Conservation (phyloP, 345 rosid species). For the Hibiscus trionum region DNA sequence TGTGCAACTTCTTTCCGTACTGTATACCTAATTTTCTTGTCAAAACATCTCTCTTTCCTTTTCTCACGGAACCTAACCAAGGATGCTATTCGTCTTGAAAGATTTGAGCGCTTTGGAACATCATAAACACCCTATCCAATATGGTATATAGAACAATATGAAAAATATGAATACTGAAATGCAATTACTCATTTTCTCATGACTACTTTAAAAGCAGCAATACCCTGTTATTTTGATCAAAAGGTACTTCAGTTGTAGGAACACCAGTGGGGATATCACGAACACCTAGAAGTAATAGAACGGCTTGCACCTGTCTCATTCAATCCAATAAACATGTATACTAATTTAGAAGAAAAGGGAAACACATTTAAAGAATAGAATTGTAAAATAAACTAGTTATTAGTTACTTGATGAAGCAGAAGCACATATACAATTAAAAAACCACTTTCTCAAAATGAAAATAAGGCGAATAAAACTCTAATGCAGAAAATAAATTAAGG, state of each 20-base stretch:
- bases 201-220: constrained; percentile 7
- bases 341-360: not conserved
- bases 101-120: constrained; percentile 42
- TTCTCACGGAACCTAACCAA: constrained; percentile 70
- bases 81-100: constrained; percentile 64
- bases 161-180: not conserved
- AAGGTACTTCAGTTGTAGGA: constrained; percentile 42
- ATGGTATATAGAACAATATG: constrained; percentile 9
- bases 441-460: not conserved
- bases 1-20: constrained; percentile 75
- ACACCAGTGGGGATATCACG: constrained; percentile 45
- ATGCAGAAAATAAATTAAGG: not conserved
- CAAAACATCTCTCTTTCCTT: constrained; percentile 74
- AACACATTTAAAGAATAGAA: not conserved
- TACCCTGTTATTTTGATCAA: constrained; percentile 42
- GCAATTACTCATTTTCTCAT: not conserved
- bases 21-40: constrained; percentile 66
- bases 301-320: constrained; percentile 52
- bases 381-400: not conserved
- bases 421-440: not conserved
- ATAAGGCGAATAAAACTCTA: not conserved
- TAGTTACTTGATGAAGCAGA: not conserved
- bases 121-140: constrained; percentile 36
- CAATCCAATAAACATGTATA: constrained; percentile 11
- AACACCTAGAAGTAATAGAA: constrained; percentile 63